Evolutionary conservation across 2,329 filamentous ascomycete species (phyloP).

Genomic region (Didymella segeticola): DNA sequence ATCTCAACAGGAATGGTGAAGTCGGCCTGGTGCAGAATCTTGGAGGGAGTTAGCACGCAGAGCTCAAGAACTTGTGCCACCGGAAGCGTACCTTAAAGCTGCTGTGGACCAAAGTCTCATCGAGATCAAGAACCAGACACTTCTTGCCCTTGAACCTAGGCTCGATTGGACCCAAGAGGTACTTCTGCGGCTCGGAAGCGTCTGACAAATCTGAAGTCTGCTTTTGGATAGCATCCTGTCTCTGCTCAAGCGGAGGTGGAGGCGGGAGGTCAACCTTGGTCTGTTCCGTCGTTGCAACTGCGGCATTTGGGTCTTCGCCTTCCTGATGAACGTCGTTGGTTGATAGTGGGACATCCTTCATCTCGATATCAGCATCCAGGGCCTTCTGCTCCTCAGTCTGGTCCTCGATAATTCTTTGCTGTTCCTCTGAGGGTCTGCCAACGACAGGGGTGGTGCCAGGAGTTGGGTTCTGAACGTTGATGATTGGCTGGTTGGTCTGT

Average conservation of each 20-base stretch:
- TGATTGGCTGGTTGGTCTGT: conserved; percentile 46
- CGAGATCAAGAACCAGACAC: conserved; percentile 91
- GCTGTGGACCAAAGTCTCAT: conserved; percentile 96
- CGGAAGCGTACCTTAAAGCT: conserved; percentile 83
- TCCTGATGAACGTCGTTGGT: conserved; percentile 57
- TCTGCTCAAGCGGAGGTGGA: conserved; percentile 60
- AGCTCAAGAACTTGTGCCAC: background rate
- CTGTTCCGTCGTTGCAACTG: conserved; percentile 36
- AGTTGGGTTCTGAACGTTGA: conserved; percentile 55
- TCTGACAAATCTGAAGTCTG: conserved; percentile 53
- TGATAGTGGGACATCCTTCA: conserved; percentile 67
- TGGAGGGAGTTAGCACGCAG: conserved; percentile 23
- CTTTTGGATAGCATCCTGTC: conserved; percentile 49
- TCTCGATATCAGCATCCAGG: conserved; percentile 65
- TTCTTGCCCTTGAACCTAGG: conserved; percentile 86
- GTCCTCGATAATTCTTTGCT: conserved; percentile 56
- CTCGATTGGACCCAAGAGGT: conserved; percentile 80
- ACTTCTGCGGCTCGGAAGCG: conserved; percentile 62
- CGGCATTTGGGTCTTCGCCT: conserved; percentile 30
- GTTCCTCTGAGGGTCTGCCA: conserved; percentile 44
- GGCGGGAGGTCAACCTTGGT: conserved; percentile 61
- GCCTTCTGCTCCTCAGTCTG: conserved; percentile 57
- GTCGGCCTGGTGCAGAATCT: conserved; percentile 97
- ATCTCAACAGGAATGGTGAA: conserved; percentile 99
- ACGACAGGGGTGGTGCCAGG: conserved; percentile 50